Evolutionary conservation across 108 stramenopile genomes (phyloP).

Genomic region (Cylindrotheca closterium): DNA sequence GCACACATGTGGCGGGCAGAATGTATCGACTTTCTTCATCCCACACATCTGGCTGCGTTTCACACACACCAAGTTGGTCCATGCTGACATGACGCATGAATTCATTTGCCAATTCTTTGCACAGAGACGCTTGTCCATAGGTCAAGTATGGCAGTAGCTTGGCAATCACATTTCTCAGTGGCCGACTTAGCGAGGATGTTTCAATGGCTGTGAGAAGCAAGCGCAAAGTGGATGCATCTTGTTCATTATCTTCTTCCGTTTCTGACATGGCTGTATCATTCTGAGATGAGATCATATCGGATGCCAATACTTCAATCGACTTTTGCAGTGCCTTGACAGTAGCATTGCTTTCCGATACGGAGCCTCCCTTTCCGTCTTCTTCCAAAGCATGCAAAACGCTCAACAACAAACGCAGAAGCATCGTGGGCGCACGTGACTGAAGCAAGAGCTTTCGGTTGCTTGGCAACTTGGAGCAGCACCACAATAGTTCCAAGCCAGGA

Average conservation of each 20-base stretch:
- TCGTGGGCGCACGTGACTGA: slow-evolving; percentile 74
- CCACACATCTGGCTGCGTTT: slow-evolving; percentile 14
- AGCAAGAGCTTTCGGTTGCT: slow-evolving; percentile 70
- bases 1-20: slow-evolving; percentile 78
- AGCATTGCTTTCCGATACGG: slow-evolving; percentile 39
- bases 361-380: slow-evolving; percentile 29
- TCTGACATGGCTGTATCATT: neutral
- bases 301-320: slow-evolving; percentile 74
- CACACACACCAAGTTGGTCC: slow-evolving; percentile 29
- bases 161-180: slow-evolving; percentile 78
- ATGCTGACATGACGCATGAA: slow-evolving; percentile 64
- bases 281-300: slow-evolving; percentile 62
- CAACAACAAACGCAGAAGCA: slow-evolving; percentile 67
- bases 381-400: slow-evolving; percentile 81
- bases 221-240: slow-evolving; percentile 62
- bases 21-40: slow-evolving; percentile 12
- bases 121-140: slow-evolving; percentile 70
- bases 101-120: slow-evolving; percentile 60
- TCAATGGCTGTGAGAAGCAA: slow-evolving; percentile 69
- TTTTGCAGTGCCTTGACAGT: slow-evolving; percentile 74
- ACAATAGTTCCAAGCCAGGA: slow-evolving; percentile 57
- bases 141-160: slow-evolving; percentile 84
- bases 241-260: slow-evolving; percentile 17
- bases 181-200: slow-evolving; percentile 61
- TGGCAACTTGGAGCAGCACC: slow-evolving; percentile 62